phyloP scores from a whole-genome alignment of 176 grass and related monocot species.

The Zoysia pacifica region DNA sequence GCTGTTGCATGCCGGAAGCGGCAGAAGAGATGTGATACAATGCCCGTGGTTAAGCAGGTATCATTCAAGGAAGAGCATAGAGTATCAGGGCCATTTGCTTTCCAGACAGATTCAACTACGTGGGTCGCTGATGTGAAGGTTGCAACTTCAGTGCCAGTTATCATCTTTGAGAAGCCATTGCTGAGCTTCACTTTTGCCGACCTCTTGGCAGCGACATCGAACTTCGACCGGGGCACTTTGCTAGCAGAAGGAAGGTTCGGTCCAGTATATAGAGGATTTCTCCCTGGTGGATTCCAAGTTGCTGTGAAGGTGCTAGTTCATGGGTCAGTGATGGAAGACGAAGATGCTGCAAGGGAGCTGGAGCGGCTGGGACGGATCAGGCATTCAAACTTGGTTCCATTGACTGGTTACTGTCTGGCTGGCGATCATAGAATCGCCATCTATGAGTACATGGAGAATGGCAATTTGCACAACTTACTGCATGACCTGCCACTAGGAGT shows the following conservation, averaged over 20 bases:
- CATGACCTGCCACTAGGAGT: conserved; percentile 86
- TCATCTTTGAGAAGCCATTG: conserved; percentile 97
- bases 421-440: conserved; percentile 91
- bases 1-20: conserved; percentile 41
- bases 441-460: conserved; percentile 97
- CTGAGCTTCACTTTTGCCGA: conserved; percentile 79
- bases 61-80: conserved; percentile 63
- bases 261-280: conserved; percentile 89
- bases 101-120: conserved; percentile 82
- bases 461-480: conserved; percentile 88
- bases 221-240: conserved; percentile 90
- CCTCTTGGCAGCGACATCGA: conserved; percentile 74
- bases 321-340: conserved; percentile 63
- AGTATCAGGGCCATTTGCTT: conserved; percentile 79
- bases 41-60: conserved; percentile 60
- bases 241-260: conserved; percentile 89
- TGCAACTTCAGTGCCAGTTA: conserved; percentile 80
- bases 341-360: conserved; percentile 79
- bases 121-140: conserved; percentile 95
- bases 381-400: conserved; percentile 85
- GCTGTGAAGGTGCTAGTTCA: conserved; percentile 88
- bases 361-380: conserved; percentile 86
- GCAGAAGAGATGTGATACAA: conserved; percentile 35
- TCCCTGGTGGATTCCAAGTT: conserved; percentile 79
- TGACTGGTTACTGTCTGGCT: conserved; percentile 85